These are phyloP conservation scores for Ochromonas danica DNA, from an alignment of 108 stramenopile species.

Conservation along the genomic window DNA sequence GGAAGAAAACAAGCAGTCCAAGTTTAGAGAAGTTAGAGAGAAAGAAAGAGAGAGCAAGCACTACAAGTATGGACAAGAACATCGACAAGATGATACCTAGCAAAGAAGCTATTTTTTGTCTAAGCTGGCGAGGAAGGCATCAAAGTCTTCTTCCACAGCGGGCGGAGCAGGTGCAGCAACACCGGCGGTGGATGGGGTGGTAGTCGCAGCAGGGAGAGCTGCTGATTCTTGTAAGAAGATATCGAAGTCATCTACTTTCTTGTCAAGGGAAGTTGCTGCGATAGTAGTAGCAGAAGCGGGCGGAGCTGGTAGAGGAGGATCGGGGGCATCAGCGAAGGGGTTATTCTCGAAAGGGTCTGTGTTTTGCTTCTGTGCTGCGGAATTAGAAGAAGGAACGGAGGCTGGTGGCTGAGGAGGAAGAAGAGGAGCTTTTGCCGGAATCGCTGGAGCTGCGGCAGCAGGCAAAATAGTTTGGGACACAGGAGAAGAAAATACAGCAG, in stretches of 20 bases:
- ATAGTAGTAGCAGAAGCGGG: not conserved
- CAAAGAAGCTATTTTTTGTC: constrained; percentile 17
- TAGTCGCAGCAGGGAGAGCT: not conserved
- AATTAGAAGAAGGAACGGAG: not conserved
- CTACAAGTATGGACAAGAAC: too few species aligned
- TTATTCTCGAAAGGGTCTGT: not conserved
- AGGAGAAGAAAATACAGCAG: not conserved
- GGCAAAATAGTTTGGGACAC: not conserved
- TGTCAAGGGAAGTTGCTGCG: not conserved
- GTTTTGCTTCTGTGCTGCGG: not conserved
- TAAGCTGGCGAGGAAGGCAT: constrained; percentile 2
- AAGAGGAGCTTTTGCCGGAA: not conserved
- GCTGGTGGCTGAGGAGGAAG: not conserved
- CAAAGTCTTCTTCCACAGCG: not conserved
- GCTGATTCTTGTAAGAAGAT: not conserved
- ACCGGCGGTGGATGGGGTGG: not conserved
- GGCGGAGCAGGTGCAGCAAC: not conserved
- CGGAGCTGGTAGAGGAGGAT: not conserved
- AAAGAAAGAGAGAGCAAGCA: too few species aligned
- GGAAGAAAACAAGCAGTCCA: too few species aligned
- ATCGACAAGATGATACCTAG: too few species aligned
- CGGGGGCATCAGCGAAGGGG: not conserved
- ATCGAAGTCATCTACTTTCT: not conserved
- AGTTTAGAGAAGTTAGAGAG: too few species aligned
- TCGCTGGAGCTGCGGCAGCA: not conserved